Base-by-base conservation (phyloP, 441 rosid genomes). In the Erodium trifolium region DNA sequence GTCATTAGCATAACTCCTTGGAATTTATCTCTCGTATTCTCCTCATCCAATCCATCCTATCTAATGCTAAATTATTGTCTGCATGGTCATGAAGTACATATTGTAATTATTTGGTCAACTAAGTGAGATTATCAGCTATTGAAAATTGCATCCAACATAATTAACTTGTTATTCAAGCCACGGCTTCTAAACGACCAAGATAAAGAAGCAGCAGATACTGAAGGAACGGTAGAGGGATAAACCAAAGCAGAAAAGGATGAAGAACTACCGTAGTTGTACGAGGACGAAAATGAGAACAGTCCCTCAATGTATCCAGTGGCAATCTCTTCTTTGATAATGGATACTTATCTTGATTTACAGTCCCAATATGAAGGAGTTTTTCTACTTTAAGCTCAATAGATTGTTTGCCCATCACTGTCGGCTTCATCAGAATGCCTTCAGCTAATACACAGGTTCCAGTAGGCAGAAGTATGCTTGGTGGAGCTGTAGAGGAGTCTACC, bases 291-390 rank as follows among this genome's bases (percentile, higher is more conserved):
- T 93, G 98, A 51, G 92, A 55, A 71, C 18, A 84, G 47, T 84
- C 89, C 78, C 97, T 85, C 41, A 91, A 73, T 68, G 51, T 67
- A 63, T 91, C 93, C 7, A 91, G 72, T 35, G 97, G 93, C 71
- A 93, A 69, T 37, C 90, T 78, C 77, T 84, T 91, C 86, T 72
- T 88, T 0, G 98, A 82, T 31, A 91, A 73, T 16, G 87, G 77
- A 71, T 89, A 93, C 67, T 76, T 85, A 49, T 79, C 86, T 0
- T 72, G 76, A 63, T 89, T 93, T 14, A 89, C 92, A 0, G 73
- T 80, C 64, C 97, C 98, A 14, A 91, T 74, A 70, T 93, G 93
- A 72, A 89, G 90, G 71, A 93, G 64, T 78, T 77, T 85, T 69
- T 89, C 87, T n/a, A 76, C 89, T 65, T 82, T 76, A 70, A 93